Conservation (phyloP, 164 flowering plant species). For the Stephania japonica region DNA sequence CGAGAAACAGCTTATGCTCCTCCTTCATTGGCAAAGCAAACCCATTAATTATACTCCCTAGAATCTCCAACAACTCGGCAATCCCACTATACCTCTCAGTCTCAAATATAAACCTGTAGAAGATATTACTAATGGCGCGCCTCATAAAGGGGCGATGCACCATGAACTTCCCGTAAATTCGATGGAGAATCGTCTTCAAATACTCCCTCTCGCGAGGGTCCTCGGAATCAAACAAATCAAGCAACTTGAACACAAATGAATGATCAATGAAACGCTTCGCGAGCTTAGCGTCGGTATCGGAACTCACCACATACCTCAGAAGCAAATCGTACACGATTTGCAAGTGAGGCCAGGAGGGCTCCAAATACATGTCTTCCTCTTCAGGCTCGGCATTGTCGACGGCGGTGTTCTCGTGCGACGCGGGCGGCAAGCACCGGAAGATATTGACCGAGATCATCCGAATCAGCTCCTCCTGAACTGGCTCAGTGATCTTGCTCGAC, state of each 20-base stretch:
- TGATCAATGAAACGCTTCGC: conserved; percentile 50
- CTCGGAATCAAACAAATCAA: conserved; percentile 50
- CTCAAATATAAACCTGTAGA: conserved; percentile 48
- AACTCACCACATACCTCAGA: conserved; percentile 34
- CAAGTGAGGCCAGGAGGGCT: conserved; percentile 56
- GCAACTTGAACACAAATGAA: conserved; percentile 38
- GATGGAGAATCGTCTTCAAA: conserved; percentile 47
- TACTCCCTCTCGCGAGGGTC: conserved; percentile 51
- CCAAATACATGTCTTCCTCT: conserved; percentile 67
- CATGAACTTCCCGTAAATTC: conserved; percentile 52
- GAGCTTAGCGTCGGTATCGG: conserved; percentile 46
- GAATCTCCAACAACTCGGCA: conserved; percentile 51
- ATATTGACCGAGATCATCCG: conserved; percentile 55
- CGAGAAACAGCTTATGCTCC: conserved; percentile 52
- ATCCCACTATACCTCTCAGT: conserved; percentile 47
- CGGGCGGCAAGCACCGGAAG: conserved; percentile 66
- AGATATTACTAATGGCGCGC: conserved; percentile 43
- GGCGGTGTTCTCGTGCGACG: conserved; percentile 60
- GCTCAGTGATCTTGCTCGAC: conserved; percentile 25
- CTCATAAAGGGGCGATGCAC: conserved; percentile 51
- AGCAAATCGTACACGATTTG: conserved; percentile 44
- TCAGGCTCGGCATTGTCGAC: conserved; percentile 53
- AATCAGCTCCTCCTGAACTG: conserved; percentile 36
- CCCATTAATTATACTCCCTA: conserved; percentile 48
- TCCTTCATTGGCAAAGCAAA: conserved; percentile 54